phyloP scores from a whole-genome alignment of 2,329 filamentous ascomycete species.

The Emericellopsis cladophorae region DNA sequence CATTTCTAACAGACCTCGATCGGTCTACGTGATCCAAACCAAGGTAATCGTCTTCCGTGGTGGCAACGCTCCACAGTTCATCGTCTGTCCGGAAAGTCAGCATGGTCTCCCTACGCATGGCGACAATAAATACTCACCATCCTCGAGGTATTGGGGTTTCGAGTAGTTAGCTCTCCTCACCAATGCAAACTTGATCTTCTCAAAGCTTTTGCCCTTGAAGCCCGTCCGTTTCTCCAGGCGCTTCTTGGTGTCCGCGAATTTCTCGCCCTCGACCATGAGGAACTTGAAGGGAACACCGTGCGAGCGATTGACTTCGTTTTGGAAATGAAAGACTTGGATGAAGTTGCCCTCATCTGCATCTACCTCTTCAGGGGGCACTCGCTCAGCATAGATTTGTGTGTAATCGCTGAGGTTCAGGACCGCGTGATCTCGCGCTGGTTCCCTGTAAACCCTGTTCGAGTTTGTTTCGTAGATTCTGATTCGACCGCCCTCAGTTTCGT shows the following conservation, averaged over 20 bases:
- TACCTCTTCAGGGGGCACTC: constrained; percentile 60
- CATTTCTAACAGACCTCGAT: constrained; percentile 43
- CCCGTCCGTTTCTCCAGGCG: constrained; percentile 86
- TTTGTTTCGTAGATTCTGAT: constrained; percentile 77
- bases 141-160: constrained; percentile 70
- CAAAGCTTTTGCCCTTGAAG: constrained; percentile 94
- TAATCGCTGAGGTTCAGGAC: constrained; percentile 84
- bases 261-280: constrained; percentile 71
- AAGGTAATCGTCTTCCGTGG: constrained; percentile 46
- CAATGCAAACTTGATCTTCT: constrained; percentile 94
- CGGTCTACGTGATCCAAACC: constrained; percentile 56
- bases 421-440: constrained; percentile 55
- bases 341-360: constrained; percentile 44
- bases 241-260: constrained; percentile 85
- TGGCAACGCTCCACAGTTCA: constrained; percentile 39
- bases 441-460: constrained; percentile 71
- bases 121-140: constrained; percentile 49
- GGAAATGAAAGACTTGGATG: constrained; percentile 82
- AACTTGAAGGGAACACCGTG: constrained; percentile 92
- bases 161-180: constrained; percentile 61
- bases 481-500: constrained; percentile 55
- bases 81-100: constrained; percentile 31
- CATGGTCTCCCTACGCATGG: not conserved
- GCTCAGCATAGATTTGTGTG: constrained; percentile 67
- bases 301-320: constrained; percentile 70